Conservation (phyloP, 139 green algal species). For the Bryopsis sp. region DNA sequence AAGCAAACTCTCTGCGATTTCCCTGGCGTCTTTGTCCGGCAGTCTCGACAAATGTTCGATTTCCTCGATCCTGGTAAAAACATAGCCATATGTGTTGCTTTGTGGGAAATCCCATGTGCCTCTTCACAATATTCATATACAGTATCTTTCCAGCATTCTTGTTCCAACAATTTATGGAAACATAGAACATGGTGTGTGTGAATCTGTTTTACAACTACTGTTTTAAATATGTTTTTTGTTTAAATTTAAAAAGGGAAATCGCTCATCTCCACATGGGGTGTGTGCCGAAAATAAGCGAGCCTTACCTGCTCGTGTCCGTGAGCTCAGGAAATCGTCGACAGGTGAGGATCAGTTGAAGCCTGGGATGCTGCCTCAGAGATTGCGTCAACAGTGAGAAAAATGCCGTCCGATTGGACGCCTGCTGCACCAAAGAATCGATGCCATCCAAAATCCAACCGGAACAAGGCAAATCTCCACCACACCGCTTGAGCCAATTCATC, state of each 20-base stretch:
- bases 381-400: constrained; percentile 14
- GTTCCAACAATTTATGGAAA: too few relatives aligned
- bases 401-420: neutral
- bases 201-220: too few relatives aligned
- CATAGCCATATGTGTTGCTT: too few relatives aligned
- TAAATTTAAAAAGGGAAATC: too few relatives aligned
- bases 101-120: too few relatives aligned
- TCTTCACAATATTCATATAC: too few relatives aligned
- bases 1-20: constrained; percentile 17
- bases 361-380: neutral
- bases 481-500: constrained; percentile 16
- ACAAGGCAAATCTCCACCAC: neutral
- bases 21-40: neutral
- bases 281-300: too few relatives aligned
- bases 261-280: neutral
- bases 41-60: neutral
- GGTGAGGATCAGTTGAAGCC: constrained; percentile 1
- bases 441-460: constrained; percentile 17
- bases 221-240: too few relatives aligned
- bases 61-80: constrained; percentile 5
- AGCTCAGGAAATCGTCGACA: neutral
- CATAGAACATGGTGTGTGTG: too few relatives aligned
- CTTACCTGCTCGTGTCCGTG: too few relatives aligned
- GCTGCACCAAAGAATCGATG: constrained; percentile 4
- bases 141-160: too few relatives aligned